phyloP scores from a whole-genome alignment of 179 eudicot species.

The Heliamphora pulchella region DNA sequence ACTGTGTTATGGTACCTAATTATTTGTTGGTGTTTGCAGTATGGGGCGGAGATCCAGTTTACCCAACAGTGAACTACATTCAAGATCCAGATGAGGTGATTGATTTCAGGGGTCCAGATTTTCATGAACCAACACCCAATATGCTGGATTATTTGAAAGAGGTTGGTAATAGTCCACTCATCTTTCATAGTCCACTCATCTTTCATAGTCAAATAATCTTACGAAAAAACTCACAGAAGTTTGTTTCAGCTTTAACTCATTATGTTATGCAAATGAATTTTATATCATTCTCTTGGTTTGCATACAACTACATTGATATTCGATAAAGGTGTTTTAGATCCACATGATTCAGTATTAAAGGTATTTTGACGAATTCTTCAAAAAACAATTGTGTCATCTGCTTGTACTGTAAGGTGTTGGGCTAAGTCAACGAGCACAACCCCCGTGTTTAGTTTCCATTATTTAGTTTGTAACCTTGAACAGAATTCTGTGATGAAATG shows the following conservation, averaged over 20 bases:
- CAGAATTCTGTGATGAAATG: too few relatives aligned
- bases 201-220: neutral
- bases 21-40: slow-evolving; percentile 42
- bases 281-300: neutral
- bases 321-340: too few relatives aligned
- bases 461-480: too few relatives aligned
- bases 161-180: slow-evolving; percentile 34
- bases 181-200: neutral
- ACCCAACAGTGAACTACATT: slow-evolving; percentile 92
- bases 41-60: slow-evolving; percentile 99
- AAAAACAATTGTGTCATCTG: too few relatives aligned
- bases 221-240: neutral
- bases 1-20: slow-evolving; percentile 1
- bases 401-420: too few relatives aligned
- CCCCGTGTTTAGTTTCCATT: too few relatives aligned
- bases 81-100: slow-evolving; percentile 89
- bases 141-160: slow-evolving; percentile 76
- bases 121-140: slow-evolving; percentile 96
- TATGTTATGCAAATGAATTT: neutral
- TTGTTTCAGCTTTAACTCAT: neutral
- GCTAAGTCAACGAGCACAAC: too few relatives aligned
- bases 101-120: slow-evolving; percentile 94
- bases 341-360: too few relatives aligned
- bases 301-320: too few relatives aligned
- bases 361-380: too few relatives aligned